Evolutionary conservation across 2,329 filamentous ascomycete species (phyloP), one percentile per base, ranked within the genome.

Genomic region (Venturia aucupariae): DNA sequence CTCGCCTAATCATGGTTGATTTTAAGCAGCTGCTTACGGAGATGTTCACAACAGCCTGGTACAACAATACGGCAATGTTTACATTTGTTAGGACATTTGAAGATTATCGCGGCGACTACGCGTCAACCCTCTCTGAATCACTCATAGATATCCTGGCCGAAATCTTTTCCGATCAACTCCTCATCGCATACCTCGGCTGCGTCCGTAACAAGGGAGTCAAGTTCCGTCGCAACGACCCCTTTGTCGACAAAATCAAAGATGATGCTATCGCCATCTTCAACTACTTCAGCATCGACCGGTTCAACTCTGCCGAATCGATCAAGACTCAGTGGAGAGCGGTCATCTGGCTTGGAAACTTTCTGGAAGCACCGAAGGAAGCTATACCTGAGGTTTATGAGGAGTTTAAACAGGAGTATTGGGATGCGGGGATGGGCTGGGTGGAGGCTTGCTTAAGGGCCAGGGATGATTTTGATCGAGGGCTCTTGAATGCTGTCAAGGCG

Each of bases 11-110:
- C 73, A 81, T 85, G 46, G 88, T 96, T 69, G 94, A 99, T 81
- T 96, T 99, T 81, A 84, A 83, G 68, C 75, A 85, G 32, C 91
- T 95, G 44, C 86, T 96, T 73, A 83, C 88, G 55, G 90, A 94
- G 68, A 92, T 97, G 79, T 99, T 97, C 80, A 97, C 92, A 0
- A 81, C 86, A 10, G 85, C 85, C 67, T 99, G 94, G 94, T 99
- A 99, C 77, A 79, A 83, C 51, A 85, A 86, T 71, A 91, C 88
- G 48, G 88, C 90, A 64, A 93, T 99, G 86, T 92, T 92, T 71
- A 90, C 93, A 70, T 96, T 99, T 80, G 89, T 92, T 59, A 90
- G 89, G 32, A 99, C 94, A 0, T 93, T 99, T 73, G 90, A 96
- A 69, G 94, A 97, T 77, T 99, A 99, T 77, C 84, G 97, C 70